Evolutionary conservation across 2,329 filamentous ascomycete genomes (phyloP).

Genomic region (Clonostachys rosea): DNA sequence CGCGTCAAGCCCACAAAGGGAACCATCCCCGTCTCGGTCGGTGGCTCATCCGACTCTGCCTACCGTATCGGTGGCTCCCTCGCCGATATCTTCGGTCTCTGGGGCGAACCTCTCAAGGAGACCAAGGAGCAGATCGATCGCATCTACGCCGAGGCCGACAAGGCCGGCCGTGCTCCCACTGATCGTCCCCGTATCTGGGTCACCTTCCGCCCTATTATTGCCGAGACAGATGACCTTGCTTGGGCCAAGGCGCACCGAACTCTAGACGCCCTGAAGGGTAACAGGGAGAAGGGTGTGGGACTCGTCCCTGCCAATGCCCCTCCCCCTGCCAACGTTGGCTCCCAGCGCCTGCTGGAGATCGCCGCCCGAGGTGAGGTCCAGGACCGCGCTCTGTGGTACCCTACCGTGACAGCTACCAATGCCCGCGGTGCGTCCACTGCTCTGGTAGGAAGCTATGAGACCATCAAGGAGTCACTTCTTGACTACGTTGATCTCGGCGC

Average conservation of each 20-base stretch:
- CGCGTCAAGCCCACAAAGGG: constrained; percentile 47
- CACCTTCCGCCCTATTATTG: constrained; percentile 56
- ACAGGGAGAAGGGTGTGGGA: constrained; percentile 26
- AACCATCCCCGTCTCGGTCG: constrained; percentile 52
- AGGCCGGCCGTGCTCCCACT: constrained; percentile 38
- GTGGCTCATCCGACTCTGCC: constrained; percentile 53
- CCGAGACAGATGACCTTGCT: constrained; percentile 57
- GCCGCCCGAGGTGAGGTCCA: constrained; percentile 51
- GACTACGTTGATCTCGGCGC: constrained; percentile 53
- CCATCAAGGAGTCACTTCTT: constrained; percentile 46
- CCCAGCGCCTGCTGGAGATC: constrained; percentile 53
- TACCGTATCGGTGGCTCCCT: constrained; percentile 55
- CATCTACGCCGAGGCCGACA: constrained; percentile 54
- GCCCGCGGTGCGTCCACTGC: constrained; percentile 55
- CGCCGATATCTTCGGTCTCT: constrained; percentile 59
- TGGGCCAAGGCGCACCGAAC: constrained; percentile 57
- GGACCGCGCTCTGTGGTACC: constrained; percentile 59
- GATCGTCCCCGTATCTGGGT: constrained; percentile 59
- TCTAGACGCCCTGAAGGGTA: constrained; percentile 42
- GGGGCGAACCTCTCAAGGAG: constrained; percentile 60
- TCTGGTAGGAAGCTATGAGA: constrained; percentile 49
- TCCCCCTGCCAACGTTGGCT: constrained; percentile 53
- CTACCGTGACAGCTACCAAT: constrained; percentile 56
- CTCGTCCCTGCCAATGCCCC: constrained; percentile 7
- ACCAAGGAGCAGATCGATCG: constrained; percentile 58